Conservation (phyloP, 495 filamentous ascomycete genomes). For the Penicillium egyptiacum region DNA sequence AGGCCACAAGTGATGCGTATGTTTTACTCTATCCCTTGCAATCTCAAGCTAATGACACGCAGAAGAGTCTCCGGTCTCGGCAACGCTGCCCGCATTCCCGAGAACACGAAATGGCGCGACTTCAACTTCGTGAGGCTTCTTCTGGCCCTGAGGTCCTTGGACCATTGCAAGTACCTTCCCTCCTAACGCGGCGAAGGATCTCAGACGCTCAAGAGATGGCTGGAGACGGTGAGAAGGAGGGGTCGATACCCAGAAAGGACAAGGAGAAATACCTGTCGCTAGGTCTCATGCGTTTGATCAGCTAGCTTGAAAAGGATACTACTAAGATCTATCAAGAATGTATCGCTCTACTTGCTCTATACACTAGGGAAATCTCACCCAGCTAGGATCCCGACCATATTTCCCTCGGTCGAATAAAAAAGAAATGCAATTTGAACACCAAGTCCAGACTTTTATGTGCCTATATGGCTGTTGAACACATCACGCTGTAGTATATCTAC, state of each 20-base stretch:
- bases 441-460: too few relatives aligned
- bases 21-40: neutral
- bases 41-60: neutral
- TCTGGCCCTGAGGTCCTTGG: neutral
- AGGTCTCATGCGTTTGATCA: too few relatives aligned
- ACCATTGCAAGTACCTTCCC: neutral
- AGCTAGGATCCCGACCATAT: too few relatives aligned
- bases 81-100: neutral
- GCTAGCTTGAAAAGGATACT: too few relatives aligned
- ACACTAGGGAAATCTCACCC: too few relatives aligned
- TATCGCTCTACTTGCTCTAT: too few relatives aligned
- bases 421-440: too few relatives aligned
- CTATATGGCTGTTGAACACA: too few relatives aligned
- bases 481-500: too few relatives aligned
- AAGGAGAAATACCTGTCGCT: neutral
- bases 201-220: neutral
- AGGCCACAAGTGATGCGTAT: constrained; percentile 7
- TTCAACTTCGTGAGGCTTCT: neutral
- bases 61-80: constrained; percentile 7
- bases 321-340: too few relatives aligned
- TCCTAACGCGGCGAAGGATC: neutral
- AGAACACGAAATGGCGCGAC: neutral
- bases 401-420: too few relatives aligned
- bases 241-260: neutral
- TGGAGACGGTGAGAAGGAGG: constrained; percentile 4